phyloP scores from a whole-genome alignment of 2,329 filamentous ascomycete genomes.

The Stachybotrys elegans region DNA sequence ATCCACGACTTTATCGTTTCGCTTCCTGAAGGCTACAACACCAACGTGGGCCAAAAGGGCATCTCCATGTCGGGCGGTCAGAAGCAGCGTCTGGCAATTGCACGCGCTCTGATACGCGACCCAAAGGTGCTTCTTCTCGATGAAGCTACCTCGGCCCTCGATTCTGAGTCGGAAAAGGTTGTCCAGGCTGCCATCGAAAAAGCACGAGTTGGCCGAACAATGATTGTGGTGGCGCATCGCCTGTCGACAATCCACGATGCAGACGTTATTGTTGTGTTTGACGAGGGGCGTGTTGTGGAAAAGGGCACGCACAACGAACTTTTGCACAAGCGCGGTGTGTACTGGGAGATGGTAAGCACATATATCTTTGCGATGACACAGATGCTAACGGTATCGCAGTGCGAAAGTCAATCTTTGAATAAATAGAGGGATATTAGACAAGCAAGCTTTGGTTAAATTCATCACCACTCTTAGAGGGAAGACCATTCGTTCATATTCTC shows the following conservation, averaged over 20 bases:
- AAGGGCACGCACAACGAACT: constrained; percentile 30
- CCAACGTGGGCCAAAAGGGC: constrained; percentile 49
- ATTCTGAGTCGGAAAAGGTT: constrained; percentile 49
- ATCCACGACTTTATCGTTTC: constrained; percentile 52
- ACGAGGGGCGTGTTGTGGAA: constrained; percentile 35
- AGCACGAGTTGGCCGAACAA: constrained; percentile 27
- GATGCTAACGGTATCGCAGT: not conserved
- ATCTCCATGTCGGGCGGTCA: constrained; percentile 52
- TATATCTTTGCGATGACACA: not conserved
- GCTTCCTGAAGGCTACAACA: constrained; percentile 44
- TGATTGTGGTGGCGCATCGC: constrained; percentile 37
- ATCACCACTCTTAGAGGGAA: too few relatives aligned
- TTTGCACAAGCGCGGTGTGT: constrained; percentile 5
- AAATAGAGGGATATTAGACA: too few relatives aligned
- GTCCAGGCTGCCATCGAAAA: constrained; percentile 51
- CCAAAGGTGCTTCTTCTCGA: constrained; percentile 59
- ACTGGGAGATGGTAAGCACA: not conserved
- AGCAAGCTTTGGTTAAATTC: too few relatives aligned
- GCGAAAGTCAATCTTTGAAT: not conserved
- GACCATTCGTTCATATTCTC: too few relatives aligned
- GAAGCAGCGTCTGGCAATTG: constrained; percentile 51
- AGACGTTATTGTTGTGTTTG: constrained; percentile 39
- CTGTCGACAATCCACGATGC: constrained; percentile 36
- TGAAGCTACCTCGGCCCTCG: constrained; percentile 62
- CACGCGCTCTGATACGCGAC: constrained; percentile 46